phyloP scores from a whole-genome alignment of 495 filamentous ascomycete species.

The Ramalina intermedia region DNA sequence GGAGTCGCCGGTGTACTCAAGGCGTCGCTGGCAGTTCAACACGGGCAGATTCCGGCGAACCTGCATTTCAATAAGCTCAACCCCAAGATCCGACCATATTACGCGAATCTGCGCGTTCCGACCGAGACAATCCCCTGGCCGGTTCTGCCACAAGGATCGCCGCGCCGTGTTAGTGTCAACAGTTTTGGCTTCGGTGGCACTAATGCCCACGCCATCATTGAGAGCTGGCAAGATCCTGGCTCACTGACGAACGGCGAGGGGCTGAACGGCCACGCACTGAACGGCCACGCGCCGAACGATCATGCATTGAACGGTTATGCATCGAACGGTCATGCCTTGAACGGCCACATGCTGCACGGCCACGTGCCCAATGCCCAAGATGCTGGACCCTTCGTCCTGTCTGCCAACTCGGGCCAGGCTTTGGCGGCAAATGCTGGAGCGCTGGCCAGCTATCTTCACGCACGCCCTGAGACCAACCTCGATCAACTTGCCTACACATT shows the following conservation, averaged over 20 bases:
- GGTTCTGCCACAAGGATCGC: slow-evolving; percentile 3
- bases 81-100: slow-evolving; percentile 19
- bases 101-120: slow-evolving; percentile 1
- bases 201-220: neutral
- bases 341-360: no score
- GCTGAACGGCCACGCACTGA: neutral
- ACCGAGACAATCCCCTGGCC: slow-evolving; percentile 13
- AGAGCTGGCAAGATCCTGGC: neutral
- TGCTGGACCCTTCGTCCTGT: slow-evolving; percentile 16
- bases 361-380: no score
- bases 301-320: no score
- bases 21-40: slow-evolving; percentile 31
- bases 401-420: slow-evolving; percentile 1
- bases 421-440: neutral
- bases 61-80: slow-evolving; percentile 39
- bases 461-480: neutral
- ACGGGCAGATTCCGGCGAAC: slow-evolving; percentile 41
- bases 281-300: no score
- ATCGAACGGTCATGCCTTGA: no score
- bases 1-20: slow-evolving; percentile 21
- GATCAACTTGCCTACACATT: slow-evolving; percentile 8
- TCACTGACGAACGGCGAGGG: neutral
- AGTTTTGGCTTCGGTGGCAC: slow-evolving; percentile 33
- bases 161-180: slow-evolving; percentile 17
- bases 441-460: neutral